Base-by-base conservation (phyloP, 805 yeast genomes). In the Pichia rugopelliculosa region DNA sequence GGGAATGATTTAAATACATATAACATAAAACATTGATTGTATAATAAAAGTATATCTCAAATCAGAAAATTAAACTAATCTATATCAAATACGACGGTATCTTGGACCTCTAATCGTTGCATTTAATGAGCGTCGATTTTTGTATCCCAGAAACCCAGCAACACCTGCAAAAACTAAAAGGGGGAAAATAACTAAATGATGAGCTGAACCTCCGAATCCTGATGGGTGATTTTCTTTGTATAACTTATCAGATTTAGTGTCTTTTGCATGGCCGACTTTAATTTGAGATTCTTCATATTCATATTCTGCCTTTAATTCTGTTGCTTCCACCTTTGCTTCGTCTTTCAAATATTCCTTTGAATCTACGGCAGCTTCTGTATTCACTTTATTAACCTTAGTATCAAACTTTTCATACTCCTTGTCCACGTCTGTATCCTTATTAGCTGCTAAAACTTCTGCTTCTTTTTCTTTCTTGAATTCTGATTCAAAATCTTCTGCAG, bases 101-200 rank as follows among this genome's bases (percentile, higher is more conserved):
- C 66, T 55, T 42, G 66, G 65, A 17, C 66, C 66, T 22, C 54
- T 52, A 12, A 62, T 36, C 8, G 57, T 48, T 30, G 48, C 48
- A 30, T 54, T 33, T 21, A 64, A 45, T n/a, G 53, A 55, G 15
- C 52, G 53, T 34, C 51, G 57, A 25, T 53, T 54, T 40, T 51
- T 60, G 18, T 54, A 33, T 3, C 48, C 23, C 37, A 51, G 34
- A 36, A 45, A 41, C 9, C 52, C 52, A 8, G 53, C 40, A 24
- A 53, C 42, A 21, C 36, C 43, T 13, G 42, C 33, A 13, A 59
- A 39, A 3, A 52, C 23, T 11, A 40, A 25, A 18, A 58, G 45
- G 11, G 61, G 57, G n/a, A 45, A 2, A 41, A 54, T 44, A 49
- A 43, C 46, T 50, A 55, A 48, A 41, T 42, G 49, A 38, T 46